Evolutionary conservation across 1,284 basidiomycete genomes (phyloP).

Genomic region (Austroboletus novae-zelandiae): DNA sequence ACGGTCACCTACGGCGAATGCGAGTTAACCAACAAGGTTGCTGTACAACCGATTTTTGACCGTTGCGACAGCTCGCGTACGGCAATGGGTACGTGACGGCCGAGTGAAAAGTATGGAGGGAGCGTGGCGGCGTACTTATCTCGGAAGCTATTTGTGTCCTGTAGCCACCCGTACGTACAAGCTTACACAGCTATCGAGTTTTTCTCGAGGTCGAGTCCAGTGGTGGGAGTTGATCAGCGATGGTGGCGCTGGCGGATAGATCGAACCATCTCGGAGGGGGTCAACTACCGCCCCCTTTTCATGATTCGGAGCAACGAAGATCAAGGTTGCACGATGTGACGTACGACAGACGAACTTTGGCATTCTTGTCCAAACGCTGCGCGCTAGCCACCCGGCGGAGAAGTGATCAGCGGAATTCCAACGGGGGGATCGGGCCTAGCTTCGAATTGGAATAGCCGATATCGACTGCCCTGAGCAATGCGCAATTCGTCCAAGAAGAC

Average conservation of each 20-base stretch:
- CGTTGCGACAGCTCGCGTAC: neutral
- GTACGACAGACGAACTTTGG: neutral
- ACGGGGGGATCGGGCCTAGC: too few relatives aligned
- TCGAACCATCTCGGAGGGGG: neutral
- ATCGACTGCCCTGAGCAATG: neutral
- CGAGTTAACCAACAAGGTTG: neutral
- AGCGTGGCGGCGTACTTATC: neutral
- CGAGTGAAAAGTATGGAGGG: neutral
- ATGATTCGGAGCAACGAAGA: neutral
- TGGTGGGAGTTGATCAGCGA: neutral
- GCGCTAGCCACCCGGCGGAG: neutral
- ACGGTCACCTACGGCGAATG: neutral
- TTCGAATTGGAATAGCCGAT: constrained; percentile 1
- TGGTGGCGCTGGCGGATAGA: neutral
- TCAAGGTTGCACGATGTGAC: neutral
- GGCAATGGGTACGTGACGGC: neutral
- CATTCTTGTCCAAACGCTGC: neutral
- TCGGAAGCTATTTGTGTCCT: neutral
- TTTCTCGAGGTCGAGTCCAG: neutral
- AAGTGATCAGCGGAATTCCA: neutral
- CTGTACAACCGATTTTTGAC: neutral
- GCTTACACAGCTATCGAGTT: neutral
- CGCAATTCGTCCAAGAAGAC: neutral
- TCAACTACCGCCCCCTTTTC: neutral
- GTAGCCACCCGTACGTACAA: constrained; percentile 5